Base-by-base conservation (phyloP, 148 eudicot genomes). In the Selenicereus undatus region DNA sequence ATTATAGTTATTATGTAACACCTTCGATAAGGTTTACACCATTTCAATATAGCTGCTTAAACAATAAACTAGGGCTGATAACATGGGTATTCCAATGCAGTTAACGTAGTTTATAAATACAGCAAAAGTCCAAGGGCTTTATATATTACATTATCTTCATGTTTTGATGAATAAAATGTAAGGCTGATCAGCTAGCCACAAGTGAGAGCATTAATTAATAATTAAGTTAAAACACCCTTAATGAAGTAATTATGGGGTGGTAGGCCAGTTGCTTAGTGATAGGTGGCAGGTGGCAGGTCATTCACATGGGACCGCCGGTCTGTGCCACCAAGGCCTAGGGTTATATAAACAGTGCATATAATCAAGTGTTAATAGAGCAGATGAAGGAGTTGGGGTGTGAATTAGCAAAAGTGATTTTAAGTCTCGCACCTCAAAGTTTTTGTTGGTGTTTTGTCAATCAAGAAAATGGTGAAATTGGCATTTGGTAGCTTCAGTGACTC, bases 401-500 rank as follows among this genome's bases (percentile, higher is more conserved):
- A 24, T 18, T 51, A 48, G 56, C 68, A 62, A 35, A 32, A 71
- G 62, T 27, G 24, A 52, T 22, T 5, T 12, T 21, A 36, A 54
- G 16, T 45, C 32, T 3, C 20, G 18, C 29, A 0, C 32, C 32
- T 32, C 32, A 32, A 18, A 81, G 27, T 68, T 48, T 48, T 42
- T 5, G 54, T 18, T 45, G 21, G 21, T 27, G 21, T 18, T 65
- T 27, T 32, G 32, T 32, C 32, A 32, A 51, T 20, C 48, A 27
- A 32, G 52, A 77, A 43, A 54, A 93, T 93, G 97, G 94, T 90
- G 91, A 93, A 88, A 86, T 87, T 93, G 76, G 80, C 85, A 51
- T 74, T 90, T 79, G 97, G 97, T 48, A 88, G 91, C 74, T 35
- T 90, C 80, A 93, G 94, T 76, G 93, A 93, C 85, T 89, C 93